Conservation (phyloP, 2,329 filamentous ascomycete species). For the Zarea fungicola region DNA sequence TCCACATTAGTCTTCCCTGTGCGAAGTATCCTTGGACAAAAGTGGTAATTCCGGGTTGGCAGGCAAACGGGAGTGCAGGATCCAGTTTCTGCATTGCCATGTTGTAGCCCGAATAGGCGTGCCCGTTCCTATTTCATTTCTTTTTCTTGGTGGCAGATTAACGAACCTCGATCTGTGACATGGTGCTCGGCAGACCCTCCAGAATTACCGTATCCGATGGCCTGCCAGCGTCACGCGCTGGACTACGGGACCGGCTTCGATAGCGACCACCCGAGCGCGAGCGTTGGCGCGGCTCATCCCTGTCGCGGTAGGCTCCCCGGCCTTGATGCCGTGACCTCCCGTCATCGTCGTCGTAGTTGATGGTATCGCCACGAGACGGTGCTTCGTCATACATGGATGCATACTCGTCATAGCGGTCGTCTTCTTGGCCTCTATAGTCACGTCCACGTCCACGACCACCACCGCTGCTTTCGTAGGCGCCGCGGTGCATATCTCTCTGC, state of each 20-base stretch:
- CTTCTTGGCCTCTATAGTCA: too few species aligned
- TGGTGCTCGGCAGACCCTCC: conserved; percentile 45
- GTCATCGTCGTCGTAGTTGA: conserved; percentile 18
- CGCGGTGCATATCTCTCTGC: conserved; percentile 21
- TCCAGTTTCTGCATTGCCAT: too few species aligned
- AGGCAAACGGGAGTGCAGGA: too few species aligned
- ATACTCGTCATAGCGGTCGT: conserved; percentile 12
- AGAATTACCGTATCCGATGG: conserved; percentile 50
- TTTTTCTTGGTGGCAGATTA: neutral
- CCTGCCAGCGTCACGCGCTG: conserved; percentile 31
- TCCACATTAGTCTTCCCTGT: conserved; percentile 11
- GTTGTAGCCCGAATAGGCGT: too few species aligned
- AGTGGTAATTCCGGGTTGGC: conserved; percentile 5
- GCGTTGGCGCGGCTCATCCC: conserved; percentile 13
- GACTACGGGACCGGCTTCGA: conserved; percentile 31
- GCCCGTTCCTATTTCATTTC: too few species aligned
- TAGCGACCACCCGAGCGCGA: conserved; percentile 8
- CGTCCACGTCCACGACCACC: too few species aligned
- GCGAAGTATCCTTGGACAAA: conserved; percentile 4
- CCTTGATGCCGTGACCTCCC: conserved; percentile 13
- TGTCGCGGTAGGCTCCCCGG: conserved; percentile 13
- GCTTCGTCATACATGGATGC: conserved; percentile 33
- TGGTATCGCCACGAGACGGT: conserved; percentile 26
- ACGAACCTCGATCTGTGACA: conserved; percentile 49
- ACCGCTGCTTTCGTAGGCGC: too few species aligned